phyloP scores from a whole-genome alignment of 2,329 filamentous ascomycete genomes.

The Diaporthe ampelina region DNA sequence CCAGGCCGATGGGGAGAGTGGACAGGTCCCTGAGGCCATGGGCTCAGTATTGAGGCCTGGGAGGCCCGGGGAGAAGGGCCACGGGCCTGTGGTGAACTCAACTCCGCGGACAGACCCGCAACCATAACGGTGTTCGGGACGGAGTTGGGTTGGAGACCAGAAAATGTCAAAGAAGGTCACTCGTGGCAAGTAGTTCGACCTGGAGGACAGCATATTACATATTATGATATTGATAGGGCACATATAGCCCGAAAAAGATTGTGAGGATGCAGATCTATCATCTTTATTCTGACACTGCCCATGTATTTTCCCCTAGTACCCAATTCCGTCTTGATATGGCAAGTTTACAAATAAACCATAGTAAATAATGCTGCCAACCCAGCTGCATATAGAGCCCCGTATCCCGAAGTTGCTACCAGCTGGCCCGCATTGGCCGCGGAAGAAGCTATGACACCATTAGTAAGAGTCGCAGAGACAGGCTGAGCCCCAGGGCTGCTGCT shows the following conservation, averaged over 20 bases:
- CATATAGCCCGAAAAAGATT: neutral
- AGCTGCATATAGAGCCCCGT: constrained; percentile 20
- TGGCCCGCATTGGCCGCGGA: constrained; percentile 32
- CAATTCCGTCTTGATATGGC: neutral
- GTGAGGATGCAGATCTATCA: constrained; percentile 5
- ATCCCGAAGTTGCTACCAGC: constrained; percentile 8
- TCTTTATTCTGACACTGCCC: constrained; percentile 9
- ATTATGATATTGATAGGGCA: constrained; percentile 6
- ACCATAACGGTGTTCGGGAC: neutral
- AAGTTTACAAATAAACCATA: constrained; percentile 30
- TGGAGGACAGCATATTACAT: constrained; percentile 1
- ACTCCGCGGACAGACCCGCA: neutral
- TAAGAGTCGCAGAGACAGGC: neutral
- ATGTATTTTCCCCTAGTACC: neutral
- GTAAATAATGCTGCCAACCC: constrained; percentile 30
- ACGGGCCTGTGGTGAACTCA: constrained; percentile 39
- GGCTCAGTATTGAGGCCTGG: constrained; percentile 32
- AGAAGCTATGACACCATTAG: constrained; percentile 35
- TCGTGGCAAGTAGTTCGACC: neutral
- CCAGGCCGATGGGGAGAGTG: neutral
- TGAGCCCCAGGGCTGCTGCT: constrained; percentile 20
- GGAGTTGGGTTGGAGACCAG: neutral
- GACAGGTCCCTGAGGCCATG: constrained; percentile 3
- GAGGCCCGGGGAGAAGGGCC: constrained; percentile 37
- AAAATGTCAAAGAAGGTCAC: neutral